Conservation (phyloP, 2,329 filamentous ascomycete genomes). For the Hirsutella thompsonii region DNA sequence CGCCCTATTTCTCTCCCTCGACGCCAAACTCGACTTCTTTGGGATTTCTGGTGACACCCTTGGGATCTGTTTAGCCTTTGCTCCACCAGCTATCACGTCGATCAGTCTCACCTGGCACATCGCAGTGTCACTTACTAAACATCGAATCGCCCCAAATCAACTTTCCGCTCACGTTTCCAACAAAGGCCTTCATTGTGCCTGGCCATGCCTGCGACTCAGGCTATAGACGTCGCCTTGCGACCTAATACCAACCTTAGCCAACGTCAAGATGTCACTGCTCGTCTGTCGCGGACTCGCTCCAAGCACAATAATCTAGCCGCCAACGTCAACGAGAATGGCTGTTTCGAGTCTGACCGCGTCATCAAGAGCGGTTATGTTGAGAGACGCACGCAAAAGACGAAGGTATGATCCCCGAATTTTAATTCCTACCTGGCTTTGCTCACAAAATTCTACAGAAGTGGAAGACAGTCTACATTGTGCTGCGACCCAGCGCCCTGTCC, state of each 20-base stretch:
- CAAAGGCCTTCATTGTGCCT: neutral
- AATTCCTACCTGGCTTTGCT: conserved; percentile 6
- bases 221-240: conserved; percentile 6
- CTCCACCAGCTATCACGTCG: no score
- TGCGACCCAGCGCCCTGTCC: conserved; percentile 79
- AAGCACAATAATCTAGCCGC: conserved; percentile 52
- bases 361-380: conserved; percentile 78
- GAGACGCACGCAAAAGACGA: conserved; percentile 88
- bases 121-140: neutral
- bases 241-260: conserved; percentile 1
- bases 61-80: no score
- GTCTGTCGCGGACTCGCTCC: conserved; percentile 14
- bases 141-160: neutral
- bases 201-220: conserved; percentile 8
- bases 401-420: no score
- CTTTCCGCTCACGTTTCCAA: neutral
- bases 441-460: conserved; percentile 49
- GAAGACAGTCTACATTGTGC: conserved; percentile 80
- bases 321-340: conserved; percentile 86
- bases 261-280: conserved; percentile 7
- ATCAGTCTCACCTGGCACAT: no score
- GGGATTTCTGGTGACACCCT: no score
- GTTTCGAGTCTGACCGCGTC: conserved; percentile 90
- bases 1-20: no score
- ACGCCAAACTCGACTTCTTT: no score